Evolutionary conservation across 2,329 filamentous ascomycete genomes (phyloP), one percentile per base, ranked within the genome.

Genomic region (Gremmenia infestans): DNA sequence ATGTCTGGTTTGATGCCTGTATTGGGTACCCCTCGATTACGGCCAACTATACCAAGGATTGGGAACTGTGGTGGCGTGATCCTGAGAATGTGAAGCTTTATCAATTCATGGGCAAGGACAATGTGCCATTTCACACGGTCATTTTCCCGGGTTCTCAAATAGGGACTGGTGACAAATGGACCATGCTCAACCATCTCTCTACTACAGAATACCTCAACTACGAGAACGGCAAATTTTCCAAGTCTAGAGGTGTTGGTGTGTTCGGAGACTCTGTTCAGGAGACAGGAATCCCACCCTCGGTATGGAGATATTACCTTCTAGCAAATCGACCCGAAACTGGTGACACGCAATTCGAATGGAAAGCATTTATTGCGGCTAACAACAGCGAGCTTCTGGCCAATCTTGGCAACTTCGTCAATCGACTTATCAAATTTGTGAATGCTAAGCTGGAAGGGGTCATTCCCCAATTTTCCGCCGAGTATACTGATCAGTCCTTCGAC

Each of bases 11-110:
- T 70, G 90, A 96, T 70, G 90, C 90, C 53, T 94, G 89, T 72
- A 94, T 96, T 67, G 92, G 92, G 19, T 97, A 97, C 71, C 86
- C 91, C n/a, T 96, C 91, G 1, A 97, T 97, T 64, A 96, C 92
- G 1, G 90, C 89, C 61, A 91, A 85, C 65, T 96, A 96, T 72
- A 96, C 91, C 5, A 81, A 85, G 46, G 80, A 95, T 60, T 97
- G 92, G 92, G 86, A 96, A 76, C 81, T 89, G 68, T 97, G 92
- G 92, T 97, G 92, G 92, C 86, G 88, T 69, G 88, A 95, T 71
- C 90, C 91, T 0, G 87, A 96, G 46, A 80, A 96, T 36, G 91
- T 97, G 48, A 82, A 87, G 68, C 81, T 97, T 12, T 96, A 94
- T 72, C 92, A 97, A 75, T 95, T 97, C 78, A 89, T 96, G 65